These are phyloP conservation scores for Hypomyces perniciosus DNA, from an alignment of 2,329 filamentous ascomycete genomes.

Conservation along the genomic window DNA sequence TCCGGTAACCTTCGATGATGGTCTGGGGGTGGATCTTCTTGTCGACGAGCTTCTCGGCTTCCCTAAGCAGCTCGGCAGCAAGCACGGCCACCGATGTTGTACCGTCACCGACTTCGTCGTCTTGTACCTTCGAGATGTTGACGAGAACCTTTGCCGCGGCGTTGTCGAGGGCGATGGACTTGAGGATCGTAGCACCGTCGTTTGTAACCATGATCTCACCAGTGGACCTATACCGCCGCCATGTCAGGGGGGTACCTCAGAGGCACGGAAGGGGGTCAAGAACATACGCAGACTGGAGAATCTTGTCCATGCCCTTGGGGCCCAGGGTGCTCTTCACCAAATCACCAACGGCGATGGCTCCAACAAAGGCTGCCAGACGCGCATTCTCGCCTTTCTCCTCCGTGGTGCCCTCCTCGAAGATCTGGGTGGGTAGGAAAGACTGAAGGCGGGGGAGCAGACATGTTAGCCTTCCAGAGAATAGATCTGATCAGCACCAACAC, in stretches of 20 bases:
- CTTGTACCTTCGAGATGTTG: constrained; percentile 98
- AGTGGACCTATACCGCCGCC: constrained; percentile 60
- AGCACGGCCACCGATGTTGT: constrained; percentile 97
- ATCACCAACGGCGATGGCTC: constrained; percentile 95
- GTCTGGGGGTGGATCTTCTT: constrained; percentile 99
- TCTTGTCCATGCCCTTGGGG: constrained; percentile 99
- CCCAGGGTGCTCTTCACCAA: constrained; percentile 95
- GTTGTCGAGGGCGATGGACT: constrained; percentile 97
- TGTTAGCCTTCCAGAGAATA: background rate
- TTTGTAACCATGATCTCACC: constrained; percentile 98
- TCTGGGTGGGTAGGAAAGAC: constrained; percentile 86
- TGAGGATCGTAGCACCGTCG: constrained; percentile 96
- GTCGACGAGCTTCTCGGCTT: constrained; percentile 94
- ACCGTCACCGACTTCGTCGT: constrained; percentile 96
- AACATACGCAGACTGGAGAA: constrained; percentile 85
- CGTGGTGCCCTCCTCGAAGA: constrained; percentile 93
- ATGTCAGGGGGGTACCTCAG: constrained; percentile 4
- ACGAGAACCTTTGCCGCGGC: constrained; percentile 96
- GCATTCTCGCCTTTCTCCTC: constrained; percentile 99
- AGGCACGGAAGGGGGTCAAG: constrained; percentile 1
- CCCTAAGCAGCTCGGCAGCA: constrained; percentile 87
- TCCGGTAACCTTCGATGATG: constrained; percentile 97
- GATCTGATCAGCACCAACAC: too few species aligned
- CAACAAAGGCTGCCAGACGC: constrained; percentile 94
- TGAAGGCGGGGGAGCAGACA: constrained; percentile 15